phyloP scores from a whole-genome alignment of 202 grass and related monocot species.

The Dendrocalamus latiflorus region DNA sequence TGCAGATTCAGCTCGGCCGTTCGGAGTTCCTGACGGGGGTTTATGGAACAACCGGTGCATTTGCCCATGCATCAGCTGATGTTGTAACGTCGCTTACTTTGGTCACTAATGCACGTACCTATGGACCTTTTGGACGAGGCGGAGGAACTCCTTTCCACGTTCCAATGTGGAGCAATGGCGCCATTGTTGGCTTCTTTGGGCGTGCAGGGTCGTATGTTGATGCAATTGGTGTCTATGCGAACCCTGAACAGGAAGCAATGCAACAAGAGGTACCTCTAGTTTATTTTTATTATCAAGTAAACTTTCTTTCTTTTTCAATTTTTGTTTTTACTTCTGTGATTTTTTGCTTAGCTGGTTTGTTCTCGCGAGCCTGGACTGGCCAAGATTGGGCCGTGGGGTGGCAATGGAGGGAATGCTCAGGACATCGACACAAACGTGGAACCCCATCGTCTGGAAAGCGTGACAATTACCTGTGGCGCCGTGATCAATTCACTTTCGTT shows the following conservation, averaged over 20 bases:
- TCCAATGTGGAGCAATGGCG: too few relatives aligned
- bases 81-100: too few relatives aligned
- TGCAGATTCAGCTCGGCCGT: not conserved
- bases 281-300: too few relatives aligned
- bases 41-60: not conserved
- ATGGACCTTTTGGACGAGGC: not conserved
- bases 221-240: too few relatives aligned
- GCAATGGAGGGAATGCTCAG: not conserved
- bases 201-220: too few relatives aligned
- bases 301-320: too few relatives aligned
- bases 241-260: too few relatives aligned
- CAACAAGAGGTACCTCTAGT: not conserved
- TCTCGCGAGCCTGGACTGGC: not conserved
- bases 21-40: not conserved
- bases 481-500: not conserved
- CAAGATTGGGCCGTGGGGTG: not conserved
- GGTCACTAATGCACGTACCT: too few relatives aligned
- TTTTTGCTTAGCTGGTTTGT: not conserved
- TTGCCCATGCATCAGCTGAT: too few relatives aligned
- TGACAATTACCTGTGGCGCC: not conserved
- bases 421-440: not conserved
- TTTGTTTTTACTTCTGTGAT: not conserved
- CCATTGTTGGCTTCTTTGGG: too few relatives aligned
- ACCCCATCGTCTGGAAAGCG: too few relatives aligned
- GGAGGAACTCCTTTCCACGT: not conserved